Evolutionary conservation across 768 basidiomycete genomes (phyloP).

Genomic region (Leccinum longicurvipes): DNA sequence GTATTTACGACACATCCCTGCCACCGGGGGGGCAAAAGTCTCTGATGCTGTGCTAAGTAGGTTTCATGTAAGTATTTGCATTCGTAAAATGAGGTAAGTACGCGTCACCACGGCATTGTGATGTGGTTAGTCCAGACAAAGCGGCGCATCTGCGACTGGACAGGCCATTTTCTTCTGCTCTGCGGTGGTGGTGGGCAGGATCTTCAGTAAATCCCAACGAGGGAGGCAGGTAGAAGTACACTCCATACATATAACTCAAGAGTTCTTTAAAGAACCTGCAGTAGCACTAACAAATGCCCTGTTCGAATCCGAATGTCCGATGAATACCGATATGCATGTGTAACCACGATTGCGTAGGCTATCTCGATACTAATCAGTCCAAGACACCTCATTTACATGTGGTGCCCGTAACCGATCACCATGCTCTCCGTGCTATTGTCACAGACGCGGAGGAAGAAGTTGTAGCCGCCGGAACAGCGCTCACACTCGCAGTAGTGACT

Average conservation of each 20-base stretch:
- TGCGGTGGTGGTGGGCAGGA: neutral
- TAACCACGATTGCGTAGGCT: neutral
- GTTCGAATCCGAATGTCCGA: neutral
- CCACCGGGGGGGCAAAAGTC: slow-evolving; percentile 18
- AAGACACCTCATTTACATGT: neutral
- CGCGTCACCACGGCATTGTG: slow-evolving; percentile 4
- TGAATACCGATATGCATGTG: neutral
- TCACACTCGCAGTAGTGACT: neutral
- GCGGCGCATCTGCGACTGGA: neutral
- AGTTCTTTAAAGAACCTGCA: neutral
- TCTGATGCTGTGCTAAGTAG: slow-evolving; percentile 22
- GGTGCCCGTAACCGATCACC: neutral
- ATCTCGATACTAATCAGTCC: neutral
- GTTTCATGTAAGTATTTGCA: slow-evolving; percentile 15
- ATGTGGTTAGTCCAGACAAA: neutral
- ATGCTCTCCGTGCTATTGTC: slow-evolving; percentile 5
- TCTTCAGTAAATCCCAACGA: slow-evolving; percentile 4
- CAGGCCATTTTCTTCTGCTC: neutral
- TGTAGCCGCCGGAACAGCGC: slow-evolving; percentile 2
- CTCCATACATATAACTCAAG: neutral
- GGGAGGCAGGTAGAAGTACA: slow-evolving; percentile 12
- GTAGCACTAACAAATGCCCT: slow-evolving; percentile 1
- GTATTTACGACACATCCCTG: slow-evolving; percentile 18
- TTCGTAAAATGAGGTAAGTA: slow-evolving; percentile 2
- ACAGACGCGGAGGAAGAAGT: neutral